phyloP scores from a whole-genome alignment of 768 basidiomycete genomes.

The Suillus brevipes region DNA sequence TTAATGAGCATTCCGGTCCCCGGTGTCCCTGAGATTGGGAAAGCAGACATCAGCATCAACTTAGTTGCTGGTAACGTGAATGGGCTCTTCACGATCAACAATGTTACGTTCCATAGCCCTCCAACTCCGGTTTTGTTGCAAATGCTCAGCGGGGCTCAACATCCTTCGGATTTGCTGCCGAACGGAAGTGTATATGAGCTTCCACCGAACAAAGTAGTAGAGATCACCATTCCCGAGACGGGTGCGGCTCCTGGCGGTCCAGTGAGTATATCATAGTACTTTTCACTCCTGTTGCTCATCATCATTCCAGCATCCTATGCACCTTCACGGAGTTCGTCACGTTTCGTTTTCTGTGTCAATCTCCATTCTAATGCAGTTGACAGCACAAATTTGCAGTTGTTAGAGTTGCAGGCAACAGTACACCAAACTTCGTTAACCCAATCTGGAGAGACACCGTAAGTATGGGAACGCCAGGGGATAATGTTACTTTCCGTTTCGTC shows the following conservation, averaged over 20 bases:
- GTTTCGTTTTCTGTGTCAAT: not conserved
- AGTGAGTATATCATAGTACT: slow-evolving; percentile 19
- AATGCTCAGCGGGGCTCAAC: slow-evolving; percentile 53
- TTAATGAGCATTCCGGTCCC: slow-evolving; percentile 28
- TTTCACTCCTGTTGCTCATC: not conserved
- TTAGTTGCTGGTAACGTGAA: slow-evolving; percentile 21
- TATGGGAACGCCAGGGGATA: slow-evolving; percentile 35
- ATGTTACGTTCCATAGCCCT: slow-evolving; percentile 38
- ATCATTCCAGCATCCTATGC: slow-evolving; percentile 36
- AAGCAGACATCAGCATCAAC: slow-evolving; percentile 33
- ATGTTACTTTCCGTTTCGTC: slow-evolving; percentile 56
- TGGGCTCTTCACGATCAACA: slow-evolving; percentile 31
- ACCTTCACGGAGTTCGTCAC: slow-evolving; percentile 40
- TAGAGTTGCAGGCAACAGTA: slow-evolving; percentile 31
- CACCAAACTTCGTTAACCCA: slow-evolving; percentile 39
- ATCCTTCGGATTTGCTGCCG: slow-evolving; percentile 53
- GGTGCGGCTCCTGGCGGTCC: slow-evolving; percentile 31
- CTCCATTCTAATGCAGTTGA: not conserved
- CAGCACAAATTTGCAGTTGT: slow-evolving; percentile 44
- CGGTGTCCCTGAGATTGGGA: slow-evolving; percentile 32
- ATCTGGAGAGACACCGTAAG: slow-evolving; percentile 36
- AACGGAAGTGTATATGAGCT: slow-evolving; percentile 47
- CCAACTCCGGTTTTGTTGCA: slow-evolving; percentile 56
- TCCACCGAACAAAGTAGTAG: slow-evolving; percentile 46
- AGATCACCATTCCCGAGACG: slow-evolving; percentile 45